Conservation (phyloP, 139 green algal genomes). For the Chlamydomonas urium region DNA sequence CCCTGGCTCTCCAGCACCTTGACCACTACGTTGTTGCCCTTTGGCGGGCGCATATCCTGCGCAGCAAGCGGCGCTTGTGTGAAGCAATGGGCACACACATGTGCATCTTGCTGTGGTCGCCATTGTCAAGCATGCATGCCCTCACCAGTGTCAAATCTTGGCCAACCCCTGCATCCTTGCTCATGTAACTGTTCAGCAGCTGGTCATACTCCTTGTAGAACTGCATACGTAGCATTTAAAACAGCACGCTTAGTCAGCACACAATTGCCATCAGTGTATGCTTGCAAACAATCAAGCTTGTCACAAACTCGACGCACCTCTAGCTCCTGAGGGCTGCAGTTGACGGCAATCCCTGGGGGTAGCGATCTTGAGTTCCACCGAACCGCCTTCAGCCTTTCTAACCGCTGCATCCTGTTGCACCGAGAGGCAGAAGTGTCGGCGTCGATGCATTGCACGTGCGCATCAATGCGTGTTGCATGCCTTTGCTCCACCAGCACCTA, state of each 20-base stretch:
- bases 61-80: not conserved
- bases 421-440: not conserved
- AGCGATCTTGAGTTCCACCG: not conserved
- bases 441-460: not conserved
- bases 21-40: conserved; percentile 1
- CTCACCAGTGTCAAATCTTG: conserved; percentile 32
- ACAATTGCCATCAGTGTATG: not conserved
- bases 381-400: conserved; percentile 7
- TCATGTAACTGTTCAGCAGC: conserved; percentile 26
- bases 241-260: not conserved
- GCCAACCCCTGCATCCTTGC: conserved; percentile 18
- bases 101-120: not conserved
- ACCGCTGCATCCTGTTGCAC: not conserved
- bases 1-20: conserved; percentile 18
- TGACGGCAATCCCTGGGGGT: not conserved
- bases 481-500: not conserved
- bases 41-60: conserved; percentile 11
- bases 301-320: not conserved
- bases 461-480: not conserved
- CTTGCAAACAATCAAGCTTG: not conserved
- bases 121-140: not conserved
- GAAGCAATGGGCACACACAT: not conserved
- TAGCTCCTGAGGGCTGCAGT: conserved; percentile 11
- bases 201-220: conserved; percentile 32
- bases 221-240: not conserved